Conservation (phyloP, 1,284 basidiomycete genomes). For the Phellopilus nigrolimitatus region DNA sequence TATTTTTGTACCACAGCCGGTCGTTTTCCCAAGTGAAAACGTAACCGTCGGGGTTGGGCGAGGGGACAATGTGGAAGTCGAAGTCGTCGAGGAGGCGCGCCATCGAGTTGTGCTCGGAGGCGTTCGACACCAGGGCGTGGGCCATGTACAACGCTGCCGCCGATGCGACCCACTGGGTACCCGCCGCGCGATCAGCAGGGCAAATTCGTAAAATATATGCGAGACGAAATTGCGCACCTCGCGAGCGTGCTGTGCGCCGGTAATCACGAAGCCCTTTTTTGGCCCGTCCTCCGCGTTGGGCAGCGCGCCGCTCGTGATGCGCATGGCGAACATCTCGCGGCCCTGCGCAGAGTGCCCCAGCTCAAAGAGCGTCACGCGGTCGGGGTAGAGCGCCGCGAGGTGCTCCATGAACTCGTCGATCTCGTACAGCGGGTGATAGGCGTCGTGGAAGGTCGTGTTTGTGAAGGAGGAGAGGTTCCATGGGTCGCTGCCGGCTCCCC, state of each 20-base stretch:
- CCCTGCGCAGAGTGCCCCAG: constrained; percentile 52
- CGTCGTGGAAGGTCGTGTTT: constrained; percentile 42
- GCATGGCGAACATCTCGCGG: constrained; percentile 49
- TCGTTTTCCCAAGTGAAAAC: constrained; percentile 63
- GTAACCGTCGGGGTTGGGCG: constrained; percentile 84
- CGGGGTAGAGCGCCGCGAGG: constrained; percentile 39
- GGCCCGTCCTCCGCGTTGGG: constrained; percentile 15
- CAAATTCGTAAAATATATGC: background rate
- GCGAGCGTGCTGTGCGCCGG: constrained; percentile 75
- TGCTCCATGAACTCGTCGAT: constrained; percentile 45
- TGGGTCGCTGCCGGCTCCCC: background rate
- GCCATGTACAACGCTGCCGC: constrained; percentile 71
- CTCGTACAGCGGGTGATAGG: constrained; percentile 50
- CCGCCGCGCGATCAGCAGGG: background rate
- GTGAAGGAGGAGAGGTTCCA: constrained; percentile 1
- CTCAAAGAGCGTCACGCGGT: constrained; percentile 35
- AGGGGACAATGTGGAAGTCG: constrained; percentile 73
- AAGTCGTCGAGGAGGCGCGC: constrained; percentile 50
- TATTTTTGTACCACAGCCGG: constrained; percentile 83
- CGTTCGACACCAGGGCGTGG: constrained; percentile 58
- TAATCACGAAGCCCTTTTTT: constrained; percentile 57
- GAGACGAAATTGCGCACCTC: constrained; percentile 46
- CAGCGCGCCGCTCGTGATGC: constrained; percentile 33
- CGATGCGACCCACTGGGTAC: constrained; percentile 71
- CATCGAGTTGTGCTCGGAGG: constrained; percentile 43